These are phyloP conservation scores for Aspergillus texensis DNA, from an alignment of 2,329 filamentous ascomycete genomes.

Conservation along the genomic window DNA sequence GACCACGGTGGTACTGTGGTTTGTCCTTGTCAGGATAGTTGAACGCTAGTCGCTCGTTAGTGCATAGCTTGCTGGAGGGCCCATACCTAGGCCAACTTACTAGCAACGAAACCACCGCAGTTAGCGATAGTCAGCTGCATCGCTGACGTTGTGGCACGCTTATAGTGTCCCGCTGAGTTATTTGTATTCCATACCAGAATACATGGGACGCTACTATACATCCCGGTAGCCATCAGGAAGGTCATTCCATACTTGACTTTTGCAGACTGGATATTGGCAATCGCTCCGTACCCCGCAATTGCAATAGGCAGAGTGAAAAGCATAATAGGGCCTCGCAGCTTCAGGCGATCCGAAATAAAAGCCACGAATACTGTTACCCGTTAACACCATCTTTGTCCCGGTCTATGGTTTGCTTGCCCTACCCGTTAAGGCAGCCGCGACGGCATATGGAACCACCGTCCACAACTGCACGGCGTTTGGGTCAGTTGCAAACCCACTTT, in stretches of 20 bases:
- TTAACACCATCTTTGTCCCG: background rate
- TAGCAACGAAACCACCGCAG: constrained; percentile 67
- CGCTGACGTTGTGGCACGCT: constrained; percentile 67
- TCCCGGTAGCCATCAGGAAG: constrained; percentile 66
- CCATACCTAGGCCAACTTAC: constrained; percentile 35
- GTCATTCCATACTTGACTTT: constrained; percentile 67
- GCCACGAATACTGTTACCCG: constrained; percentile 40
- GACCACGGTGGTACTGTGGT: constrained; percentile 62
- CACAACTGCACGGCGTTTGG: constrained; percentile 63
- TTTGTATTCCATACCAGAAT: constrained; percentile 69
- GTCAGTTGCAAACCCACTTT: constrained; percentile 56
- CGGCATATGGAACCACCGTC: constrained; percentile 66
- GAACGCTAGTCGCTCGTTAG: constrained; percentile 49
- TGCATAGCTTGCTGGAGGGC: constrained; percentile 1
- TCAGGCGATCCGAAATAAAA: constrained; percentile 62
- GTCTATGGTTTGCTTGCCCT: constrained; percentile 13
- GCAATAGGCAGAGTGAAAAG: constrained; percentile 64
- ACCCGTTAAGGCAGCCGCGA: constrained; percentile 60
- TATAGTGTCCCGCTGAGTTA: constrained; percentile 70
- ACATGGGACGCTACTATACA: constrained; percentile 65
- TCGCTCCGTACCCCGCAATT: constrained; percentile 67
- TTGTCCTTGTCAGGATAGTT: constrained; percentile 61
- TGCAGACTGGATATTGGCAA: constrained; percentile 57
- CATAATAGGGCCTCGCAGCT: constrained; percentile 64
- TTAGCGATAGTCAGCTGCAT: constrained; percentile 69